Evolutionary conservation across 306 rosid genomes (phyloP).

Genomic region (Morella rubra): DNA sequence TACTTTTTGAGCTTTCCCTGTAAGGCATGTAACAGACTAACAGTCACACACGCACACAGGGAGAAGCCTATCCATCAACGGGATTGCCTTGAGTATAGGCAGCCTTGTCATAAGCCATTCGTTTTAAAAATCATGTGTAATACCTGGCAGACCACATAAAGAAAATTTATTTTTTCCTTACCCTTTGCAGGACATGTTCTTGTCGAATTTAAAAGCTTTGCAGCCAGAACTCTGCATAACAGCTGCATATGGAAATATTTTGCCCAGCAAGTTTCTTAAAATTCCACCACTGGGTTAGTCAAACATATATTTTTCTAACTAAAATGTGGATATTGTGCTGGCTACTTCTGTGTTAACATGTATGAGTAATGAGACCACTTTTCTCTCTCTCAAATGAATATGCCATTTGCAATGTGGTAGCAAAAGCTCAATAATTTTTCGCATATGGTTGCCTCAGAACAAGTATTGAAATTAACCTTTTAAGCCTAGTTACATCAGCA

Average conservation of each 20-base stretch:
- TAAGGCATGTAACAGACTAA: too few relatives aligned
- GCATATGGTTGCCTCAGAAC: background rate
- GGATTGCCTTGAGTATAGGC: too few relatives aligned
- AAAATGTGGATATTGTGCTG: background rate
- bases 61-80: too few relatives aligned
- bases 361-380: background rate
- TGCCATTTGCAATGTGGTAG: background rate
- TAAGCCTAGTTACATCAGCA: too few relatives aligned
- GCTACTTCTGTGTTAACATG: background rate
- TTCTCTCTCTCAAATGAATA: background rate
- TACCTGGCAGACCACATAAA: background rate
- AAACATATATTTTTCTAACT: background rate
- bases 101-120: background rate
- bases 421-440: background rate
- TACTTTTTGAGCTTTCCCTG: too few relatives aligned
- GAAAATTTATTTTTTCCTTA: constrained; percentile 7
- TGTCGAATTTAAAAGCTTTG: constrained; percentile 66
- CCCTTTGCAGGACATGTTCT: constrained; percentile 58
- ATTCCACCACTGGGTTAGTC: constrained; percentile 59
- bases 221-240: constrained; percentile 77
- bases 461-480: too few relatives aligned
- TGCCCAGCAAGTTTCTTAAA: constrained; percentile 54
- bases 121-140: background rate
- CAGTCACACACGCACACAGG: too few relatives aligned
- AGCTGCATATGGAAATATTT: constrained; percentile 60